Evolutionary conservation across 1,284 basidiomycete species (phyloP).

Genomic region (Sporisorium iseilematis-ciliati): DNA sequence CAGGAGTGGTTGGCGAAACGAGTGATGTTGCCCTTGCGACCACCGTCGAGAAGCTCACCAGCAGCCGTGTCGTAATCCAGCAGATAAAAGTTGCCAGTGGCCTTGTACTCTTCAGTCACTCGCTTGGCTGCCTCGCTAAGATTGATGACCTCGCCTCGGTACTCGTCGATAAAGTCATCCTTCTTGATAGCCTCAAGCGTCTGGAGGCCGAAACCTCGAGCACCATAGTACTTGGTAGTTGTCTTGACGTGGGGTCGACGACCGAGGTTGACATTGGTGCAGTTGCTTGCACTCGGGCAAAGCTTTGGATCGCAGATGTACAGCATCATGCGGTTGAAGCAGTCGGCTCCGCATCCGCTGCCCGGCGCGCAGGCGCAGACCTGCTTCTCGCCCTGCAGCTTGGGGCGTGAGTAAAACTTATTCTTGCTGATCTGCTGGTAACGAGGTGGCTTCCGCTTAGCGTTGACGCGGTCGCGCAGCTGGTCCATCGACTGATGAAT

Average conservation of each 20-base stretch:
- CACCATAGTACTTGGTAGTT: conserved; percentile 53
- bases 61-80: conserved; percentile 64
- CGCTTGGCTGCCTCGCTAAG: conserved; percentile 55
- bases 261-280: conserved; percentile 63
- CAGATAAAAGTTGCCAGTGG: conserved; percentile 62
- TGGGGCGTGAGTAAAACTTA: conserved; percentile 53
- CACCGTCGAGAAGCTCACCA: conserved; percentile 64
- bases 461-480: conserved; percentile 49
- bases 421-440: conserved; percentile 60
- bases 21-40: conserved; percentile 63
- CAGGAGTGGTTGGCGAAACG: conserved; percentile 67
- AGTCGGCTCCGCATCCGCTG: conserved; percentile 54
- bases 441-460: conserved; percentile 55
- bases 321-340: conserved; percentile 63
- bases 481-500: conserved; percentile 39
- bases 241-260: conserved; percentile 52
- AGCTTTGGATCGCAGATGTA: conserved; percentile 61
- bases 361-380: conserved; percentile 58
- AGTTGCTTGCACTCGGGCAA: conserved; percentile 60
- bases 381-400: conserved; percentile 56
- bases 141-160: conserved; percentile 66
- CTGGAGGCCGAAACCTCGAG: conserved; percentile 62
- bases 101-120: conserved; percentile 55
- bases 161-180: conserved; percentile 63
- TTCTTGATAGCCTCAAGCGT: conserved; percentile 53